Conservation (phyloP, 129 eudicot species). For the Arctium minus region DNA sequence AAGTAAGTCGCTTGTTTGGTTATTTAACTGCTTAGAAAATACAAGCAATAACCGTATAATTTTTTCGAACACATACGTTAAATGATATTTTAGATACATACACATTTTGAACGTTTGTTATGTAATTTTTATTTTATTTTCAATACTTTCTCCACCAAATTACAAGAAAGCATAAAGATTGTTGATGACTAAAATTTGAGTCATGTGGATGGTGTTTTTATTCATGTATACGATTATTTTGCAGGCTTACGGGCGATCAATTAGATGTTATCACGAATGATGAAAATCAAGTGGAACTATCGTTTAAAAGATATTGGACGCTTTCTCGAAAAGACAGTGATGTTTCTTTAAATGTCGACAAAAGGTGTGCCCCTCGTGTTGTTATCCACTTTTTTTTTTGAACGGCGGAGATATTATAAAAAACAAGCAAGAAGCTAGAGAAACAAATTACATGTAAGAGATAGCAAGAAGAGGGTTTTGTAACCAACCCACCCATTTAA, state of each 20-base stretch:
- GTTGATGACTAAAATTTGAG: not conserved
- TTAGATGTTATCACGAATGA: slow-evolving; percentile 22
- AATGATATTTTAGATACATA: not conserved
- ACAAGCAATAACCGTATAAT: not conserved
- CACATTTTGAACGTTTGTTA: not conserved
- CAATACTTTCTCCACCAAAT: not conserved
- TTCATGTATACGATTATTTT: not conserved
- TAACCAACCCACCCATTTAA: too few relatives aligned
- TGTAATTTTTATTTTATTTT: not conserved
- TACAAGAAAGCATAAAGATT: slow-evolving; percentile 25
- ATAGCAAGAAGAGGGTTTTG: too few relatives aligned
- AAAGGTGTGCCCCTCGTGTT: slow-evolving; percentile 23
- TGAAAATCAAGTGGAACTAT: slow-evolving; percentile 37
- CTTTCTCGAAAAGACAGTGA: not conserved
- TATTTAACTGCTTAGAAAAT: not conserved
- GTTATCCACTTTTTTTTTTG: too few relatives aligned
- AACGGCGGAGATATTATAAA: too few relatives aligned
- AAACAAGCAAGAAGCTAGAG: too few relatives aligned
- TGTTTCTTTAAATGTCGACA: slow-evolving; percentile 33
- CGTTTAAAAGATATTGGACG: slow-evolving; percentile 37
- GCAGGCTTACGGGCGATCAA: slow-evolving; percentile 28
- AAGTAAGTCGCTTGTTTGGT: slow-evolving; percentile 20
- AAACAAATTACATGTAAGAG: too few relatives aligned
- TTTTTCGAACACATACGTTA: not conserved
- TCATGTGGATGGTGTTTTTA: slow-evolving; percentile 14